Conservation (phyloP, 805 yeast genomes). For the Cyberlindnera xishuangbannaensis region DNA sequence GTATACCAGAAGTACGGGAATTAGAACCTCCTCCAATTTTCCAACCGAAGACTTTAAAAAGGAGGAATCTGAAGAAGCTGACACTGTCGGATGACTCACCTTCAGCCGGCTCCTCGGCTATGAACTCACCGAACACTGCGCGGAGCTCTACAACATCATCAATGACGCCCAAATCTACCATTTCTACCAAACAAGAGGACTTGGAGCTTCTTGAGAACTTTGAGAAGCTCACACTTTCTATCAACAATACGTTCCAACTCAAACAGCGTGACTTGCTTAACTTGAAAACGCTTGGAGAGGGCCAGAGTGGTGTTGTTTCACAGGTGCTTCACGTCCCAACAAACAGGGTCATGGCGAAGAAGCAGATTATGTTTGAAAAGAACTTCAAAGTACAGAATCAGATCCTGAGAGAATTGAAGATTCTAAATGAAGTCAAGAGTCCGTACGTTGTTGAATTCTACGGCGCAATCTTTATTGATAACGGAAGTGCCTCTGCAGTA, state of each 20-base stretch:
- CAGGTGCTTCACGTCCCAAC: constrained; percentile 88
- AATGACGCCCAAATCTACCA: constrained; percentile 23
- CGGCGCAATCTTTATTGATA: constrained; percentile 74
- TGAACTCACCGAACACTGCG: constrained; percentile 1
- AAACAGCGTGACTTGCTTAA: constrained; percentile 65
- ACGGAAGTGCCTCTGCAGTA: constrained; percentile 5
- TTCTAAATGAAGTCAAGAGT: constrained; percentile 82
- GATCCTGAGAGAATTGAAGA: constrained; percentile 80
- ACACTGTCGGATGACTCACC: constrained; percentile 29
- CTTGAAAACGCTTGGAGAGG: constrained; percentile 78
- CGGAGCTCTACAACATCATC: constrained; percentile 11
- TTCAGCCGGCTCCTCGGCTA: constrained; percentile 1
- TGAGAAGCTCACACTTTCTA: constrained; percentile 45
- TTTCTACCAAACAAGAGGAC: constrained; percentile 30
- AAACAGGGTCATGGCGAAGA: constrained; percentile 84
- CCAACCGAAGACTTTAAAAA: constrained; percentile 42
- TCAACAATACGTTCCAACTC: constrained; percentile 47
- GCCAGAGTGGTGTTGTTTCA: constrained; percentile 89
- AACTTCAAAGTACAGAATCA: constrained; percentile 75
- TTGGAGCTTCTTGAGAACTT: constrained; percentile 36
- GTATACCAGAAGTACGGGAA: too few relatives aligned
- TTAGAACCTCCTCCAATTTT: constrained; percentile 19
- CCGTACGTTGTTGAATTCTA: constrained; percentile 84
- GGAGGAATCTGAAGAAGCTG: constrained; percentile 55
- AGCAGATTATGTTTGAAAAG: constrained; percentile 79